Conservation (phyloP, 1,284 basidiomycete genomes). For the Polyporus tsugae region DNA sequence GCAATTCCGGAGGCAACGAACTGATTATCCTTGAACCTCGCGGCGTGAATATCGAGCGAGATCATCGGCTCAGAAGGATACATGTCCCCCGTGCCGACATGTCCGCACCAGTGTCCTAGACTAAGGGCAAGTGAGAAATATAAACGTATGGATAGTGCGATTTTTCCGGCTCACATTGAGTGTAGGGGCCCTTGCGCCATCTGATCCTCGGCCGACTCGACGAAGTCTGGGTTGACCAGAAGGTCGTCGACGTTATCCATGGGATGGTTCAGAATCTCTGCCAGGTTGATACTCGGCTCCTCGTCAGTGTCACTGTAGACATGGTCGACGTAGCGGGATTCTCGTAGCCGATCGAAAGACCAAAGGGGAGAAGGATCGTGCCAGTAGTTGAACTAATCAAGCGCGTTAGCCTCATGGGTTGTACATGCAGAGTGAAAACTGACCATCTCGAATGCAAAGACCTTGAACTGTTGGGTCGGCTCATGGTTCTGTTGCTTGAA, state of each 20-base stretch:
- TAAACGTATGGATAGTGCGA: background rate
- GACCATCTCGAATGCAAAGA: conserved; percentile 35
- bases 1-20: conserved; percentile 4
- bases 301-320: conserved; percentile 9
- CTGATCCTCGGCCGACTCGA: background rate
- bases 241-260: background rate
- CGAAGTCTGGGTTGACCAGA: background rate
- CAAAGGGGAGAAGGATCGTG: background rate
- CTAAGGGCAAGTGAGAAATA: background rate
- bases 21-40: background rate
- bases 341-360: background rate
- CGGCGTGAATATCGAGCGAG: conserved; percentile 6
- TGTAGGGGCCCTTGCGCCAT: background rate
- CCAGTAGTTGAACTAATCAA: background rate
- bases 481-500: conserved; percentile 36
- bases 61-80: conserved; percentile 12
- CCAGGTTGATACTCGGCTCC: background rate
- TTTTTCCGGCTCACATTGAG: conserved; percentile 3
- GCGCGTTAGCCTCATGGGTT: background rate
- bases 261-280: conserved; percentile 7
- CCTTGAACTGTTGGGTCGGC: conserved; percentile 30
- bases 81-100: background rate
- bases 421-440: background rate
- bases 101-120: conserved; percentile 14
- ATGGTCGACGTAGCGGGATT: conserved; percentile 14